Evolutionary conservation across 1,284 basidiomycete species (phyloP).

Genomic region (Sutorius eximius): DNA sequence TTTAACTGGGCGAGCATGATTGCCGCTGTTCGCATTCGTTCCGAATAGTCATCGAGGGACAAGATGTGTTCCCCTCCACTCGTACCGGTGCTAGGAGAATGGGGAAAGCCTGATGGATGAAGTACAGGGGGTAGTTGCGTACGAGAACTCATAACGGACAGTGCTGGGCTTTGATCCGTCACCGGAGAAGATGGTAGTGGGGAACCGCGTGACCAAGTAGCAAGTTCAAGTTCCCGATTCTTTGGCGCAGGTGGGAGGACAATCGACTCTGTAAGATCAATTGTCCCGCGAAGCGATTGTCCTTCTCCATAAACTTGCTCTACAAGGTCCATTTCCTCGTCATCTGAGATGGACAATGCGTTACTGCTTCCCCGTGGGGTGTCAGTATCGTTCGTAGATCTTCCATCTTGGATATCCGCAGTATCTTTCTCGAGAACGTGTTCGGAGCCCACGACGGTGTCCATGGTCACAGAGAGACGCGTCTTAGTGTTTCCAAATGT

Average conservation of each 20-base stretch:
- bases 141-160: conserved; percentile 12
- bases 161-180: conserved; percentile 31
- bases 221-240: conserved; percentile 86
- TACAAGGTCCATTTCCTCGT: conserved; percentile 92
- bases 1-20: conserved; percentile 98
- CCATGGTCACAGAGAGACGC: conserved; percentile 25
- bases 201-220: conserved; percentile 72
- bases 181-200: conserved; percentile 52
- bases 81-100: background rate
- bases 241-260: conserved; percentile 79
- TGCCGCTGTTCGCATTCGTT: conserved; percentile 96
- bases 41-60: conserved; percentile 93
- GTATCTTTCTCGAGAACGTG: conserved; percentile 30
- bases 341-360: conserved; percentile 39
- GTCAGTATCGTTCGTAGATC: conserved; percentile 14
- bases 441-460: conserved; percentile 24
- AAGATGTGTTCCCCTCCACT: conserved; percentile 30
- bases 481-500: conserved; percentile 40
- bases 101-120: conserved; percentile 6
- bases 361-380: conserved; percentile 31
- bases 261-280: conserved; percentile 79
- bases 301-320: conserved; percentile 88
- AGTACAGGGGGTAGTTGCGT: conserved; percentile 10
- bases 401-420: conserved; percentile 20
- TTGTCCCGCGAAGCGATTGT: conserved; percentile 64